These are phyloP conservation scores for Colletotrichum aenigma DNA, from an alignment of 2,329 filamentous ascomycete species.

Conservation along the genomic window DNA sequence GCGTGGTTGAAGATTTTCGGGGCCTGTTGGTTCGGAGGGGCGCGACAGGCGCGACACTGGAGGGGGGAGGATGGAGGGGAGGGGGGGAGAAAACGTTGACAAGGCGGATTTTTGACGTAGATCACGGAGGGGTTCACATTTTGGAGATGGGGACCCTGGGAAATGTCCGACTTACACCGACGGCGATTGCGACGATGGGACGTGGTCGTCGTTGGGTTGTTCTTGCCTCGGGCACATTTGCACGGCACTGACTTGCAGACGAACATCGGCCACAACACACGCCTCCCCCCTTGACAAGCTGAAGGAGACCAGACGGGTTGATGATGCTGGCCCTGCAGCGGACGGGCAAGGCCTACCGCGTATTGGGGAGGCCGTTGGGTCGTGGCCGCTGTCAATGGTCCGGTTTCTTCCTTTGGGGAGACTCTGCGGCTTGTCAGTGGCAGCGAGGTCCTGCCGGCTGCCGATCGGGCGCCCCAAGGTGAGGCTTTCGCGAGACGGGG, in stretches of 20 bases:
- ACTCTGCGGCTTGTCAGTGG: neutral
- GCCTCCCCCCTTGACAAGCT: conserved; percentile 1
- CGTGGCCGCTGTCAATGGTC: neutral
- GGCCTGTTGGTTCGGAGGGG: conserved; percentile 4
- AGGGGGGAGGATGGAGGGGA: neutral
- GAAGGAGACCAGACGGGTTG: neutral
- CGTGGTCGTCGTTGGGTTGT: neutral
- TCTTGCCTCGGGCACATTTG: neutral
- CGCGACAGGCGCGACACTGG: neutral
- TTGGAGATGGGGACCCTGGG: neutral
- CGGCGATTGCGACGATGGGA: neutral
- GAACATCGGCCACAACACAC: neutral
- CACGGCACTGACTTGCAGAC: neutral
- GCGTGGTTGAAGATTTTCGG: neutral
- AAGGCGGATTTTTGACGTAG: conserved; percentile 5
- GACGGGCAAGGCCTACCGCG: neutral
- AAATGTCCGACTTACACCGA: neutral
- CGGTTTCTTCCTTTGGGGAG: neutral
- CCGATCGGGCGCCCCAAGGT: conserved; percentile 3
- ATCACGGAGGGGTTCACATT: neutral
- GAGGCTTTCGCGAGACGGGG: conserved; percentile 11
- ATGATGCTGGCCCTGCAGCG: neutral
- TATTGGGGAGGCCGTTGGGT: neutral
- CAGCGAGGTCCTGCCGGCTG: neutral
- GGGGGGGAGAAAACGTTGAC: neutral